Evolutionary conservation across 2,329 filamentous ascomycete genomes (phyloP).

Genomic region (Sporothrix phasma): DNA sequence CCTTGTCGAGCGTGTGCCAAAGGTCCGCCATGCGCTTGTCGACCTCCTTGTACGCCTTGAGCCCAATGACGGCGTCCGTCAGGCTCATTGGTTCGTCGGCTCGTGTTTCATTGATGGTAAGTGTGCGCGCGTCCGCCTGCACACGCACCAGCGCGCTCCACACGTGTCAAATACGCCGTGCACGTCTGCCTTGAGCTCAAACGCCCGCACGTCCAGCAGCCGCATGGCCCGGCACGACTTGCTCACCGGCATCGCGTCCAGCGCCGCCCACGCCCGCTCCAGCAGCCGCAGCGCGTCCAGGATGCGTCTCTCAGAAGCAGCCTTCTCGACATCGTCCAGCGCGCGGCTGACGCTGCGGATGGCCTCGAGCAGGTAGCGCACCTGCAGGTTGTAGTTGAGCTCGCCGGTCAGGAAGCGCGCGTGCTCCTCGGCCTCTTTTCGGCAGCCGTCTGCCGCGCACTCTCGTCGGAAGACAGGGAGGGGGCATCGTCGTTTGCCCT

Average conservation of each 20-base stretch:
- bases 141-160: conserved; percentile 62
- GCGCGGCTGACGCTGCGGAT: conserved; percentile 51
- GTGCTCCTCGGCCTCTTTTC: conserved; percentile 44
- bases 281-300: conserved; percentile 48
- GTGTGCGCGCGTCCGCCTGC: conserved; percentile 41
- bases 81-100: conserved; percentile 44
- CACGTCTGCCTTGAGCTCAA: conserved; percentile 56
- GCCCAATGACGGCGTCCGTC: conserved; percentile 43
- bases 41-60: conserved; percentile 51
- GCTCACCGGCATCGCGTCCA: conserved; percentile 50
- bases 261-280: conserved; percentile 48
- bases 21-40: conserved; percentile 50
- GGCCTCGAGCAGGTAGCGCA: conserved; percentile 39
- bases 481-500: conserved; percentile 64
- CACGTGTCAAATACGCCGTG: conserved; percentile 56
- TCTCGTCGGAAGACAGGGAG: conserved; percentile 38
- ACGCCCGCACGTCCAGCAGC: conserved; percentile 54
- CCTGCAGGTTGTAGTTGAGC: conserved; percentile 48
- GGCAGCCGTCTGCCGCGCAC: conserved; percentile 32
- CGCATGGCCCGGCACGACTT: conserved; percentile 52
- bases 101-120: background rate
- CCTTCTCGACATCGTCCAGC: conserved; percentile 50
- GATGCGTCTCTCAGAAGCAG: conserved; percentile 44
- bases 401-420: conserved; percentile 49
- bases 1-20: conserved; percentile 52